These are phyloP conservation scores for Hypoxylon sp. DNA, from an alignment of 2,329 filamentous ascomycete genomes.

Conservation along the genomic window DNA sequence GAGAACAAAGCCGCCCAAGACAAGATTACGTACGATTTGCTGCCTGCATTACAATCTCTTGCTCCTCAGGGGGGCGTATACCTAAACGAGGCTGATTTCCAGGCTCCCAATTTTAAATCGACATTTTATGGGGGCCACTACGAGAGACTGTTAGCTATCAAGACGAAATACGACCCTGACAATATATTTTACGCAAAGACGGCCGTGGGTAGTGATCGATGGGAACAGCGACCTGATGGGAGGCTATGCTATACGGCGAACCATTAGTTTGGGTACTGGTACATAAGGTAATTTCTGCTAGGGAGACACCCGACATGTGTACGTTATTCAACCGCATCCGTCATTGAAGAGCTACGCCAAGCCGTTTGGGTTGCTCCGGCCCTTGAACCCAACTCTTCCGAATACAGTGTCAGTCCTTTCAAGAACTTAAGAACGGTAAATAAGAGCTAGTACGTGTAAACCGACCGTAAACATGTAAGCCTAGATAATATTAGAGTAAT, in stretches of 20 bases:
- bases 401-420: not conserved
- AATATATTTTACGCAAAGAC: slow-evolving; percentile 59
- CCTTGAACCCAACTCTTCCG: not conserved
- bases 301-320: too few relatives aligned
- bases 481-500: not conserved
- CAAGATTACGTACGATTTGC: slow-evolving; percentile 35
- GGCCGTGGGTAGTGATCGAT: slow-evolving; percentile 61
- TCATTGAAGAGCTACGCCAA: too few relatives aligned
- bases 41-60: slow-evolving; percentile 25
- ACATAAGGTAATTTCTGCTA: too few relatives aligned
- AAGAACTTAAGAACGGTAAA: not conserved
- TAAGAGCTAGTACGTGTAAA: not conserved
- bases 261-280: not conserved
- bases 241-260: slow-evolving; percentile 55
- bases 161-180: slow-evolving; percentile 60
- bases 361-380: not conserved
- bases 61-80: slow-evolving; percentile 50
- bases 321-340: too few relatives aligned
- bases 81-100: slow-evolving; percentile 60
- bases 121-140: slow-evolving; percentile 58
- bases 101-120: slow-evolving; percentile 52
- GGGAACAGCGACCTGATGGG: slow-evolving; percentile 56
- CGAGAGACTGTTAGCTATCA: slow-evolving; percentile 54
- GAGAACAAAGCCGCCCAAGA: slow-evolving; percentile 27
- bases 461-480: not conserved